phyloP scores from a whole-genome alignment of 306 rosid genomes.

The Astragalus membranaceus region DNA sequence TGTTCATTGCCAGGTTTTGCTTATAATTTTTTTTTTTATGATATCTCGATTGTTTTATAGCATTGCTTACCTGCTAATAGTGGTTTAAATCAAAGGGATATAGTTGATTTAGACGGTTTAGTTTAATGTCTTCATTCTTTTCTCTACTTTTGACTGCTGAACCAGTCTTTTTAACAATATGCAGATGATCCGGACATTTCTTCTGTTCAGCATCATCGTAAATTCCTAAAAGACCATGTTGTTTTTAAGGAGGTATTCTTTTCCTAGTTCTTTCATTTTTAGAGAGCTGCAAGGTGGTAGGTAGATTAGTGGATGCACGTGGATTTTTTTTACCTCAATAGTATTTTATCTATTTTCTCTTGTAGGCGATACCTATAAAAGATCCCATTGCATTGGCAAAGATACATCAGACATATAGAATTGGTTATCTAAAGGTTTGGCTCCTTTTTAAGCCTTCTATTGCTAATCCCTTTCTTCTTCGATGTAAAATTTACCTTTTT shows the following conservation, averaged over 20 bases:
- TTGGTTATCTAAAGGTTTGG: slow-evolving; percentile 88
- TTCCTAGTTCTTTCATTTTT: not conserved
- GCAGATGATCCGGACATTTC: slow-evolving; percentile 87
- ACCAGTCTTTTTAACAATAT: slow-evolving; percentile 16
- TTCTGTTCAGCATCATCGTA: slow-evolving; percentile 66
- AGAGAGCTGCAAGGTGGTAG: not conserved
- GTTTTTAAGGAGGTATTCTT: slow-evolving; percentile 84
- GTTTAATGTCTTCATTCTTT: slow-evolving; percentile 8
- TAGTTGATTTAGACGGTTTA: slow-evolving; percentile 4
- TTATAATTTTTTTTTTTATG: not conserved
- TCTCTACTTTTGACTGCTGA: slow-evolving; percentile 13
- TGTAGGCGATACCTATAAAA: slow-evolving; percentile 89
- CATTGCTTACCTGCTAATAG: not conserved
- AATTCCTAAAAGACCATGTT: slow-evolving; percentile 78
- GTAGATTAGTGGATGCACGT: not conserved
- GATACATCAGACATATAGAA: slow-evolving; percentile 95
- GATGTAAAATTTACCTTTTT: slow-evolving; percentile 24
- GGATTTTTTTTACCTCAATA: not conserved
- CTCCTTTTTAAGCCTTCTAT: not conserved
- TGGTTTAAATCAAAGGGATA: not conserved
- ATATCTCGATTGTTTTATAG: not conserved
- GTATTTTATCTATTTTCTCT: slow-evolving; percentile 9
- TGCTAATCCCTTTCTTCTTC: not conserved
- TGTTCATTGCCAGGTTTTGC: not conserved
- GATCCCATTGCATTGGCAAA: slow-evolving; percentile 67